Evolutionary conservation across 305 asterid genomes (phyloP).

Genomic region (Solanum hybrid): DNA sequence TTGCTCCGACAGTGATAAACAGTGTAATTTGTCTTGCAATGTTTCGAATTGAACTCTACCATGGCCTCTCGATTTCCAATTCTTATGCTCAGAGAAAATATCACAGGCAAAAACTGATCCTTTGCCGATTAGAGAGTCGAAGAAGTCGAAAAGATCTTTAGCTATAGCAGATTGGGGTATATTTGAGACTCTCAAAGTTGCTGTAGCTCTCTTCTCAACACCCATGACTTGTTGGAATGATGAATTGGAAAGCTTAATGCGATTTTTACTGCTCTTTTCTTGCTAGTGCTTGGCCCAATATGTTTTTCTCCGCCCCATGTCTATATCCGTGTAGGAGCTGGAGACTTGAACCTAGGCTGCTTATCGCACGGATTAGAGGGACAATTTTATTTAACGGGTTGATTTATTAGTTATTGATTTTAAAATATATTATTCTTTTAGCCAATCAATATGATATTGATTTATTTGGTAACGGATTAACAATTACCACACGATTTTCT

Average conservation of each 20-base stretch:
- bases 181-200: constrained; percentile 44
- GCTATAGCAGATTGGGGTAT: constrained; percentile 50
- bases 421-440: not conserved
- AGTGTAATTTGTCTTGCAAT: constrained; percentile 27
- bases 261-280: not conserved
- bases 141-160: constrained; percentile 35
- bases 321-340: not conserved
- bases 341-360: not conserved
- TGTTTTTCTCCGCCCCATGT: not conserved
- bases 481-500: accelerated
- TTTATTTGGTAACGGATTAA: not conserved
- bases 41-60: constrained; percentile 75
- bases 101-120: constrained; percentile 58
- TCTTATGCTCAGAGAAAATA: constrained; percentile 58
- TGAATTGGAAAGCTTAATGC: not conserved
- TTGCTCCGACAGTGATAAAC: constrained; percentile 41
- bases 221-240: constrained; percentile 10
- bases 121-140: constrained; percentile 41
- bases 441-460: not conserved
- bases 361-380: not conserved
- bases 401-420: not conserved
- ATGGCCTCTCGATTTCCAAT: constrained; percentile 84
- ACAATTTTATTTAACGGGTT: not conserved
- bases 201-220: constrained; percentile 30
- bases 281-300: not conserved